Evolutionary conservation across 345 rosid species (phyloP).

Genomic region (Hibiscus mutabilis): DNA sequence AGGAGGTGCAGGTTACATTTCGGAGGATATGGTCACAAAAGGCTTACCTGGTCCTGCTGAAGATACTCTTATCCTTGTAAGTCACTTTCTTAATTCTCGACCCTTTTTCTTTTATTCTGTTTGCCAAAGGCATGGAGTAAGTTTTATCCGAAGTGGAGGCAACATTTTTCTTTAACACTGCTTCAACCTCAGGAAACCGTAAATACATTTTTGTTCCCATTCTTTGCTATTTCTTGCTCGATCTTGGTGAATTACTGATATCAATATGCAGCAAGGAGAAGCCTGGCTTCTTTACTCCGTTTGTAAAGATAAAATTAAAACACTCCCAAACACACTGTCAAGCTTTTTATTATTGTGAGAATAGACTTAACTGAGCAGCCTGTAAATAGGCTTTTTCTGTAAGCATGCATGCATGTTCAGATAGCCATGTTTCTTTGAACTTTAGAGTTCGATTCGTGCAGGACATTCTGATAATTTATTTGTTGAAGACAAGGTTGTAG

Average conservation of each 20-base stretch:
- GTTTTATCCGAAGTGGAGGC: not conserved
- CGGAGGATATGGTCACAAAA: conserved; percentile 69
- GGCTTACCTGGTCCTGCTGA: conserved; percentile 81
- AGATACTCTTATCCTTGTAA: conserved; percentile 79
- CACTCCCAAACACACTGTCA: not conserved
- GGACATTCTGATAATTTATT: not conserved
- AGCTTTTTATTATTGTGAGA: not conserved
- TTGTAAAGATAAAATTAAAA: not conserved
- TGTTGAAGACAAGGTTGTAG: not conserved
- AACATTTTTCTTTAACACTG: not conserved
- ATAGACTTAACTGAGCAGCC: not conserved
- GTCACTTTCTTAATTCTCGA: conserved; percentile 12
- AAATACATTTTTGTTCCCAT: not conserved
- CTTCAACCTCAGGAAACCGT: not conserved
- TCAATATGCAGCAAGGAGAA: not conserved
- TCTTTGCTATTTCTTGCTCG: not conserved
- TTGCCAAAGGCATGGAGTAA: not conserved
- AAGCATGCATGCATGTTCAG: not conserved
- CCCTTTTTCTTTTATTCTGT: not conserved
- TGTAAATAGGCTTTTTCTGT: not conserved
- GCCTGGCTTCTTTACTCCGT: not conserved
- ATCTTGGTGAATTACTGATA: not conserved
- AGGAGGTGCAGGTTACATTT: conserved; percentile 78
- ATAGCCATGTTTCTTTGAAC: not conserved
- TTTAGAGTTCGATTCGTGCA: not conserved